phyloP scores from a whole-genome alignment of 2,329 filamentous ascomycete genomes.

The Hypoxylon sp. region DNA sequence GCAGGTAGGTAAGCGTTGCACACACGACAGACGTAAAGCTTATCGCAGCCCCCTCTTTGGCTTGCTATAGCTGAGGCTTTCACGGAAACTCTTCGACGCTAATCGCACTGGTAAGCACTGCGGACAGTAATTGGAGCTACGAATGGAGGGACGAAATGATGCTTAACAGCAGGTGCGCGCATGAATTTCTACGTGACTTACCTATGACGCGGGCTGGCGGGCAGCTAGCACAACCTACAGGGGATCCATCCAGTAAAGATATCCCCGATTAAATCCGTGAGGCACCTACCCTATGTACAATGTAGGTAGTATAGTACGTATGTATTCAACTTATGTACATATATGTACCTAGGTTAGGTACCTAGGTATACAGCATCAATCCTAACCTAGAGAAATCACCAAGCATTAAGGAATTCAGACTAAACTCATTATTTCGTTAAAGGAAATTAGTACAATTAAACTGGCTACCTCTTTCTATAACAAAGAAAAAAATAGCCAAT shows the following conservation, averaged over 20 bases:
- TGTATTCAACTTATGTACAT: too few species aligned
- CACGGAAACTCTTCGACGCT: neutral
- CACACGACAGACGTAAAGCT: constrained; percentile 9
- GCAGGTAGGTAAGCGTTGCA: constrained; percentile 3
- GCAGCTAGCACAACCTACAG: too few species aligned
- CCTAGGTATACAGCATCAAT: neutral
- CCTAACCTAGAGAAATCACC: neutral
- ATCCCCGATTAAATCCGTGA: too few species aligned
- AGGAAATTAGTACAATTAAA: neutral
- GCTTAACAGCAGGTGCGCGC: neutral
- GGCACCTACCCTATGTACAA: too few species aligned
- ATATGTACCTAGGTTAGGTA: too few species aligned
- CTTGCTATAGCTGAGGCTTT: neutral
- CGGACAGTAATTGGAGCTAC: neutral
- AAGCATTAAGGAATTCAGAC: neutral
- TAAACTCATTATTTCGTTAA: neutral
- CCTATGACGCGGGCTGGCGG: too few species aligned
- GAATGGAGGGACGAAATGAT: neutral
- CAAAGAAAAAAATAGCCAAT: neutral
- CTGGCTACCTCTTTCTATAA: neutral
- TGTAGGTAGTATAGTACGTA: too few species aligned
- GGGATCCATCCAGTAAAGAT: too few species aligned
- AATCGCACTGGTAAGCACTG: neutral
- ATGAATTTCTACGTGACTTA: neutral
- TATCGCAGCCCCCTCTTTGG: constrained; percentile 1